Evolutionary conservation across 2,329 filamentous ascomycete genomes (phyloP), one percentile per base, ranked within the genome.

Genomic region (Xylaria hypoxylon): DNA sequence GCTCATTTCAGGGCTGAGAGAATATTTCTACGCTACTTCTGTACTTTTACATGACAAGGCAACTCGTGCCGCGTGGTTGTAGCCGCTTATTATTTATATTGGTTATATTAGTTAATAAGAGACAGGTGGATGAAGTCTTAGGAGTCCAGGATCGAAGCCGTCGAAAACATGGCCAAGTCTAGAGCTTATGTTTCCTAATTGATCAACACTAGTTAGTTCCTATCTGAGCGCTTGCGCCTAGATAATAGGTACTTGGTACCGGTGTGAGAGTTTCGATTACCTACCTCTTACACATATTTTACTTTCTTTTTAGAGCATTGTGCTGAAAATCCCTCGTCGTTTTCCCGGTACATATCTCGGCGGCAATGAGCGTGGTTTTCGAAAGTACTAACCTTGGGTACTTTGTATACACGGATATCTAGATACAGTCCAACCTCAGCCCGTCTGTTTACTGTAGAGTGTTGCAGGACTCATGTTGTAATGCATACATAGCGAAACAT

Each of bases 271-370:
- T 44, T 31, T 10, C 40, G 33, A 7, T 45, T 44, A 42, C n/a
- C n/a, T n/a, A n/a, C n/a, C n/a, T n/a, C n/a, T 40, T 62, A 48
- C 17, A 19, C 28, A 26, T 48, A 3, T 35, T 48, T 38, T 58
- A 22, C n/a, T n/a, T n/a, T 28, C 2, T n/a, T 7, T 44, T 50
- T 51, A n/a, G 33, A 44, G 26, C 22, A 51, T 28, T 11, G n/a
- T n/a, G 44, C 31, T 42, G 17, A 33, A 31, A 33, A 42, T 31
- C 17, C 8, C 26, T 50, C 5, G 8, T 11, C n/a, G 19, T 24
- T 51, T 5, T n/a, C 19, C 35, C 35, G 10, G 5, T 22, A 1
- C 17, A 26, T 19, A 38, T 58, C 17, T 22, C 38, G 6, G 52
- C 5, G 7, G 22, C 26, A 31, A 40, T 35, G 31, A 5, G 17